Percentiles rank a stretch among this genome's conserved stretches.
phyloP scores from a whole-genome alignment of 805 yeast species.

The Candida nanaspora region DNA sequence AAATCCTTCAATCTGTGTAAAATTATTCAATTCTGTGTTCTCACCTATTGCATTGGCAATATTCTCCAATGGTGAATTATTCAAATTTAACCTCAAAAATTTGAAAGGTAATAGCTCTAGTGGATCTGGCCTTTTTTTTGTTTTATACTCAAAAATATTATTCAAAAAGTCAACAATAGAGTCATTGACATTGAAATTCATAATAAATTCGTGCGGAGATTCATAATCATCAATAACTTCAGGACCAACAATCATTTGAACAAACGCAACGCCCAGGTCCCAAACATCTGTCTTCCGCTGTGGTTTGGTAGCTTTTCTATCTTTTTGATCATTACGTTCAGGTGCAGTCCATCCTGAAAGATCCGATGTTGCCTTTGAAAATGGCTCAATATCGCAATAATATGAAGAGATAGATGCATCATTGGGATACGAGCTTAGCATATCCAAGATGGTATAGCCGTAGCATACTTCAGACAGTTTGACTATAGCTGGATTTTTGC shows the following conservation, averaged over 20 bases:
- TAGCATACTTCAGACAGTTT: conserved; percentile 56
- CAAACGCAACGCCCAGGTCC: conserved; percentile 79
- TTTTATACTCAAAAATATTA: conserved; percentile 55
- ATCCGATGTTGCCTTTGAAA: conserved; percentile 8
- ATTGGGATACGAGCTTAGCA: conserved; percentile 27
- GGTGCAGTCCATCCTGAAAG: conserved; percentile 71
- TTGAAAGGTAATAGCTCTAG: conserved; percentile 78
- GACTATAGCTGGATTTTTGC: conserved; percentile 47
- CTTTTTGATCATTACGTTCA: conserved; percentile 37
- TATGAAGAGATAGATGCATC: conserved; percentile 8
- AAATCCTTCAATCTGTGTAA: conserved; percentile 28
- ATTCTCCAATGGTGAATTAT: conserved; percentile 21
- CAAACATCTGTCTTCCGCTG: conserved; percentile 87
- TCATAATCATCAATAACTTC: conserved; percentile 46
- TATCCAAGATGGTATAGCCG: conserved; percentile 40
- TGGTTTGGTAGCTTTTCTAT: conserved; percentile 33
- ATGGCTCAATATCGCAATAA: conserved; percentile 18
- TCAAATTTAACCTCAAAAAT: conserved; percentile 70
- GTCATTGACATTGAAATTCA: conserved; percentile 28
- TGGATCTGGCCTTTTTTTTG: conserved; percentile 73
- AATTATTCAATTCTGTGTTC: background rate
- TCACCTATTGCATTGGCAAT: conserved; percentile 1
- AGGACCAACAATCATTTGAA: conserved; percentile 56
- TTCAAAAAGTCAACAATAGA: conserved; percentile 61
- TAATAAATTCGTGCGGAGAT: conserved; percentile 60